A percentile compares a stretch with the other conserved stretches of the same genome.
Evolutionary conservation across 345 rosid genomes (phyloP).

Genomic region (Turritis glabra): DNA sequence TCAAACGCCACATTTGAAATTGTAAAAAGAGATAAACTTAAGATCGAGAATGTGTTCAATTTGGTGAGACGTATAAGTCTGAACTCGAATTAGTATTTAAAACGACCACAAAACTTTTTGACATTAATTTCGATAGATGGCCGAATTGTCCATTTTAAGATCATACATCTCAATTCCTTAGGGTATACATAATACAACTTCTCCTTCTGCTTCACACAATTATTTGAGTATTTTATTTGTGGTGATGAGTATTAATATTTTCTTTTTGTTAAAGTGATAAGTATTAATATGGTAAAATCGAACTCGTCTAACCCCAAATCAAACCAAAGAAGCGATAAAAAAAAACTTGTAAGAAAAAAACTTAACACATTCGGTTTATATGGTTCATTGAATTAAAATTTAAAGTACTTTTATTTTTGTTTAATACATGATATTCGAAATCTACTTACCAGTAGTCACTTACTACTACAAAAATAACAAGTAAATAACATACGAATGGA

Average conservation of each 20-base stretch:
- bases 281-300: not conserved
- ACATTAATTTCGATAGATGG: conserved; percentile 20
- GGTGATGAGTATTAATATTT: too few relatives aligned
- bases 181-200: conserved; percentile 10
- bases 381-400: not conserved
- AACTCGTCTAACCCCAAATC: not conserved
- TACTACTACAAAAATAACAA: not conserved
- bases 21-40: not conserved
- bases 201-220: conserved; percentile 16
- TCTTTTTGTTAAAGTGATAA: too few relatives aligned
- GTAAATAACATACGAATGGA: not conserved
- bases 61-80: conserved; percentile 23
- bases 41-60: not conserved
- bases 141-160: conserved; percentile 20
- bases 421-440: too few relatives aligned
- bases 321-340: not conserved
- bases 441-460: too few relatives aligned
- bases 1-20: conserved; percentile 3
- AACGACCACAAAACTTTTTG: not conserved
- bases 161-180: conserved; percentile 33
- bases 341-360: not conserved
- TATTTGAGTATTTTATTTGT: conserved; percentile 3
- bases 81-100: conserved; percentile 19
- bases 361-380: not conserved
- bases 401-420: not conserved